Conservation (phyloP, 768 basidiomycete genomes). For the Lactarius quietus region DNA sequence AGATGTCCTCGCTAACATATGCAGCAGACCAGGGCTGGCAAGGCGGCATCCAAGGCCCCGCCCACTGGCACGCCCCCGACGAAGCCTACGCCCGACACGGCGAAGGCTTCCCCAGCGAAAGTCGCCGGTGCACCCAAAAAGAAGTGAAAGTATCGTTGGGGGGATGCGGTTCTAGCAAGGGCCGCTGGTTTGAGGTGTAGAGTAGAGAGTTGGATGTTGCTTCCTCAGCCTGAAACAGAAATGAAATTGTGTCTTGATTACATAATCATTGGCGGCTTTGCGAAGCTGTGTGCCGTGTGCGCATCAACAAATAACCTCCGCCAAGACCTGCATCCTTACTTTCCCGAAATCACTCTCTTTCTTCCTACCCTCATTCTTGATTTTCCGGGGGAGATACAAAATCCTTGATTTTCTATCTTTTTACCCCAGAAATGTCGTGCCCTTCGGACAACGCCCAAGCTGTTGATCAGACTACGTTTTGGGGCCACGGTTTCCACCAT, state of each 20-base stretch:
- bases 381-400: neutral
- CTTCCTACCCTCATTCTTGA: neutral
- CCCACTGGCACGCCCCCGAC: too few relatives aligned
- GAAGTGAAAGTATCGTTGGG: neutral
- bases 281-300: neutral
- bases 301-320: neutral
- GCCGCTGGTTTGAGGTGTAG: neutral
- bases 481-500: constrained; percentile 48
- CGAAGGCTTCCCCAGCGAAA: neutral
- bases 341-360: neutral
- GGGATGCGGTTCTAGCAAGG: neutral
- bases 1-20: neutral
- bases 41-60: neutral
- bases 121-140: neutral
- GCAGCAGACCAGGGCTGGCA: constrained; percentile 6
- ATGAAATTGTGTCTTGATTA: neutral
- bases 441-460: constrained; percentile 47
- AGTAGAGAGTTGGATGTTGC: neutral
- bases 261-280: too few relatives aligned
- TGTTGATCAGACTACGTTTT: constrained; percentile 61
- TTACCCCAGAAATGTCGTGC: constrained; percentile 33
- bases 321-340: neutral
- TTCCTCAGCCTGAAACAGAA: neutral
- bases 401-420: neutral
- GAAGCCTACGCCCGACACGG: neutral